Percentiles rank a stretch among this genome's conserved stretches.
Evolutionary conservation across 116 monocot genomes (phyloP).

Genomic region (Cymodocea nodosa): DNA sequence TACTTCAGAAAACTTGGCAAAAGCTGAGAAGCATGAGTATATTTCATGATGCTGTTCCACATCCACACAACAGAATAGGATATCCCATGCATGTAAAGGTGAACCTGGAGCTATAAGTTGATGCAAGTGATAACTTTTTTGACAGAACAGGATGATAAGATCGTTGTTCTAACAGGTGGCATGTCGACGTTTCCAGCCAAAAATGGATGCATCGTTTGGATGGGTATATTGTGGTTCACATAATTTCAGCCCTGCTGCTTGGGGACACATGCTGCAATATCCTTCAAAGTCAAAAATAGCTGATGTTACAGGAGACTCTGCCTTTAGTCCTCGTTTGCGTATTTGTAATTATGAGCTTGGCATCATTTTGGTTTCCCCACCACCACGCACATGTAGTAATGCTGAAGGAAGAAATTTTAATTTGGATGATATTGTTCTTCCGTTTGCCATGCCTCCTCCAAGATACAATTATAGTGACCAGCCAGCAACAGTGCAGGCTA

Average conservation of each 20-base stretch:
- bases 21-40: slow-evolving; percentile 36
- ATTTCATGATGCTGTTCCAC: slow-evolving; percentile 65
- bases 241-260: slow-evolving; percentile 89
- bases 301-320: background rate
- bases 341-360: slow-evolving; percentile 94
- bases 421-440: slow-evolving; percentile 45
- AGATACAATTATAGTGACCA: slow-evolving; percentile 39
- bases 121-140: background rate
- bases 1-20: slow-evolving; percentile 66
- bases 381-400: slow-evolving; percentile 7
- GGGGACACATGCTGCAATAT: slow-evolving; percentile 38
- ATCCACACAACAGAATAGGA: slow-evolving; percentile 53
- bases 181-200: slow-evolving; percentile 54
- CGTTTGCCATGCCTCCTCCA: slow-evolving; percentile 75
- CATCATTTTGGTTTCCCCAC: slow-evolving; percentile 40
- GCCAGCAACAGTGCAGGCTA: slow-evolving; percentile 66
- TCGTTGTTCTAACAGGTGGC: slow-evolving; percentile 34
- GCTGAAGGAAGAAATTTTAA: slow-evolving; percentile 7
- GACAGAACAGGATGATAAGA: background rate
- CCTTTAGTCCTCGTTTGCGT: slow-evolving; percentile 20
- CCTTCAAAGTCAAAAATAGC: slow-evolving; percentile 10
- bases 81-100: slow-evolving; percentile 96
- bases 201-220: slow-evolving; percentile 36
- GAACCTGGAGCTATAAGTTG: background rate
- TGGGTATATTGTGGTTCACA: slow-evolving; percentile 89